Base-by-base conservation (phyloP, 2,329 filamentous ascomycete species). In the Ophiobolus disseminans region DNA sequence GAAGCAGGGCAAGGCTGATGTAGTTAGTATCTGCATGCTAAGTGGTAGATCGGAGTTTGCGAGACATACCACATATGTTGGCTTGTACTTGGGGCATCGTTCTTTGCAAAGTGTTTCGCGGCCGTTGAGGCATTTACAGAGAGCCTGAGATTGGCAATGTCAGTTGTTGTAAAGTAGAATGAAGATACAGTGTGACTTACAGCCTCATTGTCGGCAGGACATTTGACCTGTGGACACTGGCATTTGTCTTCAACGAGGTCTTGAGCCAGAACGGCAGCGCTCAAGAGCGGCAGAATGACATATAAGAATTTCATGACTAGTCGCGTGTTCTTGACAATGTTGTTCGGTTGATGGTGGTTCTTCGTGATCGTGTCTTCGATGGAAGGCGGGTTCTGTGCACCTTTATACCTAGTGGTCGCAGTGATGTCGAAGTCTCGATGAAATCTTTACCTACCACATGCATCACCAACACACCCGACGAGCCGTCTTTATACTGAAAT, bases 221-320 rank as follows among this genome's bases (percentile, higher is more conserved):
- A 70, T 38, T 68, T 68, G 46, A 69, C 56, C 26, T 53, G 54
- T 5, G 65, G 65, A 31, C 68, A 70, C 32, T 55, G 42, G 31
- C 63, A 68, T 8, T 44, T 23, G 4, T 48, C 40, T 4, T 39
- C 45, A 4, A n/a, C 21, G 17, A 53, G 45, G 20, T 48, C 50
- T 39, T 60, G 57, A 9, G 63, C 62, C 1, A 62, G 25, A 4
- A 35, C 53, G 9, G 61, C 39, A 5, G 41, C 53, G 21, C 53
- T 48, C 17, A 68, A 34, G 2, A 65, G 39, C 14, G 60, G 45
- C 2, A 64, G 16, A 13, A 65, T 19, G 16, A 57, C 47, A 9
- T 64, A 44, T 4, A 63, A 16, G 4, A 53, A 45, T 51, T 63
- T 68, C 65, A 69, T 65, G n/a, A n/a, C 2, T 52, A 6, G 17